Conservation (phyloP, 257 asterid species). For the Craterostigma plantagineum region DNA sequence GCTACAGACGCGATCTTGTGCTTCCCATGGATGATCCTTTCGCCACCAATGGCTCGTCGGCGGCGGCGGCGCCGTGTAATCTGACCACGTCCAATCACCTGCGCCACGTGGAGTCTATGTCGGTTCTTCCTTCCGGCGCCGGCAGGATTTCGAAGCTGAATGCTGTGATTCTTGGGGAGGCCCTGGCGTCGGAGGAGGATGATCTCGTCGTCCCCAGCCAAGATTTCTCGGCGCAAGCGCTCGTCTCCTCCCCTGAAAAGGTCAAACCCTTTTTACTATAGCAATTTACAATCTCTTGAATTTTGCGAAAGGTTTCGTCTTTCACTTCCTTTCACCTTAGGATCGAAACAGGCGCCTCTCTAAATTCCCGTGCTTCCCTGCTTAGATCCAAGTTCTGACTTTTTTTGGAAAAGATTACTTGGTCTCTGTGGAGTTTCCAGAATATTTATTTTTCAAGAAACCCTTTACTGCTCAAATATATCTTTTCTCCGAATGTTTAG, state of each 20-base stretch:
- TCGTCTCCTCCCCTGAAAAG: constrained; percentile 50
- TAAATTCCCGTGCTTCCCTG: too few species aligned
- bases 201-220: constrained; percentile 55
- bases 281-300: too few species aligned
- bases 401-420: not conserved
- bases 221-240: constrained; percentile 52
- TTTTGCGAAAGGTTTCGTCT: not conserved
- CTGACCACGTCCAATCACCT: constrained; percentile 21
- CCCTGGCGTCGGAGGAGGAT: constrained; percentile 79
- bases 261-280: constrained; percentile 17
- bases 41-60: too few species aligned
- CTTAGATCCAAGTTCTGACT: too few species aligned
- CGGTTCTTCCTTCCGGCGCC: constrained; percentile 50
- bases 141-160: constrained; percentile 42
- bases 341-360: too few species aligned
- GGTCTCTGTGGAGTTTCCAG: not conserved
- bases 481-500: not conserved
- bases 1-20: too few species aligned
- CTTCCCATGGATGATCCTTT: too few species aligned
- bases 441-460: not conserved
- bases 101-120: constrained; percentile 61
- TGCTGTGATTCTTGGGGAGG: constrained; percentile 69
- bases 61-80: too few species aligned
- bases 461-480: constrained; percentile 2
- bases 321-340: not conserved